Evolutionary conservation across 192 early-diverging fungal species (phyloP), one percentile per base, ranked within the genome.

Genomic region (Jimgerdemannia flammicorona): DNA sequence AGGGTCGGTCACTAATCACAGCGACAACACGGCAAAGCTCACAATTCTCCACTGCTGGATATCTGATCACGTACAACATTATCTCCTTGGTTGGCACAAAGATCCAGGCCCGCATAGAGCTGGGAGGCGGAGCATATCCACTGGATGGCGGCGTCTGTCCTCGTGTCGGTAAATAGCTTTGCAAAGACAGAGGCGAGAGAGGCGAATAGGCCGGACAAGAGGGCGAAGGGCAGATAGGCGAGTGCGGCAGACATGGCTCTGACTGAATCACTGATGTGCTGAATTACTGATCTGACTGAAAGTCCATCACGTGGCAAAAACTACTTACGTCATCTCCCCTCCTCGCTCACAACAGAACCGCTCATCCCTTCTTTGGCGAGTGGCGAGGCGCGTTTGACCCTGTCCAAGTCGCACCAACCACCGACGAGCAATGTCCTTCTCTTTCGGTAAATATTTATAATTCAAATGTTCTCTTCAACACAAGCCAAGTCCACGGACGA

Each of bases 151-250:
- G 19, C 19, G 7, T 68, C 68, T 11, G 89, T 91, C 20, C 84
- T 71, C 7, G 81, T 74, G 75, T 89, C 87, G 17, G 90, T 85
- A 20, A 88, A 90, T 18, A 95, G 85, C 73, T 96, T 96, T 70
- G 92, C 92, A 85, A 90, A 92, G 29, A 95, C 90, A 10, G 93
- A 94, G 43, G 94, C 88, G 19, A 92, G 80, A 54, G 93, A 86
- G 1, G 93, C 95, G 79, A 93, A 90, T 3, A 86, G 75, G 3
- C 95, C 95, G 29, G 91, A 91, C 4, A 91, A 78, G 69, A 85
- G 72, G 3, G 88, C 84, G 59, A 77, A 78, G n/a, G 80, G 49
- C 8, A 59, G 6, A 14, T 59, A 59, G 6, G 49, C 49, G 29
- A 29, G 29, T 29, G 29, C 29, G 29, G 29, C 29, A 29, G 29